phyloP scores from a whole-genome alignment of 805 yeast genomes.

The Candida morakotiae region DNA sequence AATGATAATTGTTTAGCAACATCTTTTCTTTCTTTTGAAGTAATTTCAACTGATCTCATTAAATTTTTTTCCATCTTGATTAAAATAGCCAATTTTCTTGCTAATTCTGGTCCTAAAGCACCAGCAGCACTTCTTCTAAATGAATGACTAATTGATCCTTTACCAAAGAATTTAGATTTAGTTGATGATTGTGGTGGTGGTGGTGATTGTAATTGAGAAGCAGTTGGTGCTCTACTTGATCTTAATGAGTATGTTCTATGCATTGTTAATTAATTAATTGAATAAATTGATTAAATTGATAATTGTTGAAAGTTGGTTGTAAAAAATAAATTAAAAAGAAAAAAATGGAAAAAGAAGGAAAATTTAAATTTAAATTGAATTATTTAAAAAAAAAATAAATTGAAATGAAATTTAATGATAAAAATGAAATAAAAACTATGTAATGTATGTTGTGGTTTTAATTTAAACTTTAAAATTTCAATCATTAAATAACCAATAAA shows the following conservation, averaged over 20 bases:
- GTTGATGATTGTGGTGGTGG: constrained; percentile 80
- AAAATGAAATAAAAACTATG: too few species aligned
- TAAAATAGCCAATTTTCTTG: constrained; percentile 85
- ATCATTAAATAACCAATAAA: too few species aligned
- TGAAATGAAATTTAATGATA: too few species aligned
- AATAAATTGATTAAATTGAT: background rate
- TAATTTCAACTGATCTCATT: constrained; percentile 89
- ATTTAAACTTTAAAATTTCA: too few species aligned
- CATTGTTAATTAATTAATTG: constrained; percentile 37
- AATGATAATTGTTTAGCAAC: constrained; percentile 95
- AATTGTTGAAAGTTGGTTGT: too few species aligned
- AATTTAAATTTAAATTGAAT: background rate
- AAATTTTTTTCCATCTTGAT: constrained; percentile 96
- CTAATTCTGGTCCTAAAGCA: constrained; percentile 88
- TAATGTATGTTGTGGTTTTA: too few species aligned
- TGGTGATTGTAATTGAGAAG: constrained; percentile 74
- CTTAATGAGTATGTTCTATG: constrained; percentile 84
- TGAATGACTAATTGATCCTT: constrained; percentile 61
- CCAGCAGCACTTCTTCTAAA: constrained; percentile 87
- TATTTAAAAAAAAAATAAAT: too few species aligned
- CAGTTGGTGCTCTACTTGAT: constrained; percentile 76
- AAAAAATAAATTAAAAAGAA: constrained; percentile 1
- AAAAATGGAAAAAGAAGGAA: background rate
- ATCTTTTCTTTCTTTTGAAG: constrained; percentile 89
- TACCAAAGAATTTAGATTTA: constrained; percentile 70